Base-by-base conservation (phyloP, 305 asterid genomes). In the Withania somnifera region DNA sequence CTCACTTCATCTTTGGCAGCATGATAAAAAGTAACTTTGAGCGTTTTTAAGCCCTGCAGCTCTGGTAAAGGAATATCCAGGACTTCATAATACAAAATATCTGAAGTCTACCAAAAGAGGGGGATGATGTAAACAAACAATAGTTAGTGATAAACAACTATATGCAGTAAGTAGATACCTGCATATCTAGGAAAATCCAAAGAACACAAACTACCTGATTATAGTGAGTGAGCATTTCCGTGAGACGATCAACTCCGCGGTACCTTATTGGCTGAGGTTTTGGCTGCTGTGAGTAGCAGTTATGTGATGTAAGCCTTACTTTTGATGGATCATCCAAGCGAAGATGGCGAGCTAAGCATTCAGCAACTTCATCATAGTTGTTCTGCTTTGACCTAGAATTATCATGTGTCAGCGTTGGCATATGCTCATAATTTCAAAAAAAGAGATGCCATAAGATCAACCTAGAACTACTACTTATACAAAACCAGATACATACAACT, bases 11-110 rank as follows among this genome's bases (percentile, higher is more conserved):
- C 95, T 87, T 91, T 91, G 40, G 90, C 89, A 34, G 94, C 91
- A 84, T 87, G 90, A 87, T 92, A 91, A 80, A 90, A 93, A 60
- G 92, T 92, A 75, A 93, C 93, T 88, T 93, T 91, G 77, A 93
- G 90, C 17, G 94, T 90, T 88, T 92, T 91, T 77, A 93, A 90
- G 80, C 95, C 85, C 86, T 93, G 97, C 91, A 93, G 84, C 79
- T 93, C 97, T 75, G 97, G 97, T 87, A 93, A 91, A 83, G 97
- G 97, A 69, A 93, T 91, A 85, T 93, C 97, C 88, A 93, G 86
- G 85, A 93, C 92, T 88, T 92, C 95, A 83, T 90, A 91, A 82
- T 93, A 93, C 83, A 93, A 82, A 85, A 91, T 88, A 89, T 91
- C 93, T 42, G 93, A 90, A 61, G 91, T 86, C 97, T 90, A 82